These are phyloP conservation scores for Gracilaria vermiculophylla DNA, from an alignment of 23 red algal species.

Conservation along the genomic window DNA sequence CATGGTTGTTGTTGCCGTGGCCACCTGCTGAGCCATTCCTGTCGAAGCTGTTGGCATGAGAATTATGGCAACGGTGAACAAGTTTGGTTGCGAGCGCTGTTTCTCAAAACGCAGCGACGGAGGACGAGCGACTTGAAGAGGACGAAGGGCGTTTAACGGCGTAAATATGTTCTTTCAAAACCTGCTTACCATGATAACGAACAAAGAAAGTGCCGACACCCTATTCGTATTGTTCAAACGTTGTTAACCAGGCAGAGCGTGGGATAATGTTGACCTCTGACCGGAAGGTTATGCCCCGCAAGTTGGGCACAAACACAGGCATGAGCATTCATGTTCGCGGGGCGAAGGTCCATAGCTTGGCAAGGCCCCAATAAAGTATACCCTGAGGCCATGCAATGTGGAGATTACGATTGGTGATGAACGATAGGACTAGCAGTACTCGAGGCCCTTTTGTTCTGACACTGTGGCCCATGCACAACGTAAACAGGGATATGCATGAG, in stretches of 20 bases:
- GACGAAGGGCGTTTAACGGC: conserved; percentile 32
- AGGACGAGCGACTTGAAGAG: background rate
- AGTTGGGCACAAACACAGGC: background rate
- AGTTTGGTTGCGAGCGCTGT: background rate
- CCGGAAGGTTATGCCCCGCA: conserved; percentile 16
- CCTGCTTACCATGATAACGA: conserved; percentile 24
- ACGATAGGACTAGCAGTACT: background rate
- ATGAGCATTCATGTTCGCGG: background rate
- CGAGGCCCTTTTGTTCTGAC: conserved; percentile 8
- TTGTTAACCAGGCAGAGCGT: conserved; percentile 6
- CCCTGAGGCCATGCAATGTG: background rate
- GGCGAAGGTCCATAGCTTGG: conserved; percentile 6
- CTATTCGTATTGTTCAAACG: conserved; percentile 43
- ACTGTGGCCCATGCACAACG: background rate
- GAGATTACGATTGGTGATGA: conserved; percentile 14
- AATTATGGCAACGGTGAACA: conserved; percentile 16
- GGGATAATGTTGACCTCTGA: conserved; percentile 40
- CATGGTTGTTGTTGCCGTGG: conserved; percentile 16
- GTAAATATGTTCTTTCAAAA: conserved; percentile 39
- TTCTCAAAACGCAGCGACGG: background rate
- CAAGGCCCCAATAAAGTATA: conserved; percentile 28
- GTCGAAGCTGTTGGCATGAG: background rate
- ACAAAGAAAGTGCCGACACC: conserved; percentile 29
- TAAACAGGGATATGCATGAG: background rate
- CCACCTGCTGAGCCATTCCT: conserved; percentile 28